Base-by-base conservation (phyloP, 1,284 basidiomycete species). In the Xerocomus cyaneibrunnescens region DNA sequence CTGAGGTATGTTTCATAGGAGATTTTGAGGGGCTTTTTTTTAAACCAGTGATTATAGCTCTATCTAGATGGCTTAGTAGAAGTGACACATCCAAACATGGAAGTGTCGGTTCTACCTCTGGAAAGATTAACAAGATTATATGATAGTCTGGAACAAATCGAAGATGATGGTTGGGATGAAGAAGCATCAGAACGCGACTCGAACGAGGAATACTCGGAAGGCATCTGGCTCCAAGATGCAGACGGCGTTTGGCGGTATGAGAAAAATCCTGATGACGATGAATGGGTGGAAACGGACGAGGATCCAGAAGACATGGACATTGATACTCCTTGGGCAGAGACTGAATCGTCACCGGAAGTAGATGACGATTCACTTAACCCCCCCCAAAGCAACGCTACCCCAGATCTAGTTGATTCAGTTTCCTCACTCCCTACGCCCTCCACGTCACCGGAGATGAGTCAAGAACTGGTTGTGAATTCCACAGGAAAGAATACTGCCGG, bases 61-160 rank as follows among this genome's bases (percentile, higher is more conserved):
- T 74, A 78, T 50, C 71, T 86, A 25, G 81, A 90, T 54, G 89
- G 89, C 14, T 77, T 76, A 3, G 77, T 88, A 17, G 79, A 86
- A 61, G 77, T 92, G 34, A 78, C 79, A 35, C 77, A 87, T 48
- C 81, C 85, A 16, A 81, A 85, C 61, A 71, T 68, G 40, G 66
- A 72, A 9, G 65, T 72, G 8, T 66, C 69, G 10, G 64, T 74
- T 16, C 81, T 87, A 48, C 80, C 85, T 14, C 63, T 92, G 43
- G 74, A 83, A 53, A 78, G 84, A 31, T 66, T 92, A 39, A 91
- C 88, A 14, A 78, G 83, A 60, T 67, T 92, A 23, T 83, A 89
- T 58, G 83, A 92, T 64, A 78, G 87, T 57, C 72, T 87, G 44
- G 83, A 94, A 55, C 80, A 93, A 68, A 76, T 94, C 55, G 86